These are phyloP conservation scores for Plasmodium gonderi DNA, from an alignment of 169 alveolate species.

Conservation along the genomic window DNA sequence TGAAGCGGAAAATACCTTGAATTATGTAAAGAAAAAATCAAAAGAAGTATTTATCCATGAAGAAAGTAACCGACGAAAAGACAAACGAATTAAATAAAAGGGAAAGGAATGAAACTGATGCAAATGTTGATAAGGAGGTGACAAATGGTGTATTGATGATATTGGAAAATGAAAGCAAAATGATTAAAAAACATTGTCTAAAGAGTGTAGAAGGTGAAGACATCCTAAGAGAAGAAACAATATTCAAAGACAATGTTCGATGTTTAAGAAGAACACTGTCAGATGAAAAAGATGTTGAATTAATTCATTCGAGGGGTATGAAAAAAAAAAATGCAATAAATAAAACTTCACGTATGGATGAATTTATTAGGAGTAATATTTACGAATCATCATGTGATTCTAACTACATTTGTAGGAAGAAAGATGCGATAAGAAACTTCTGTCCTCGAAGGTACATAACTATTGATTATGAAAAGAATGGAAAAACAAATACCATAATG, in stretches of 20 bases:
- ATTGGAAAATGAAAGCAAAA: background rate
- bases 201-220: background rate
- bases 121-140: background rate
- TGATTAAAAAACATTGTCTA: background rate
- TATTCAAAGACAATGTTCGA: background rate
- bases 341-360: background rate
- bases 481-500: background rate
- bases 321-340: background rate
- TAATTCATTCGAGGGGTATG: background rate
- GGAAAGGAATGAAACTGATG: background rate
- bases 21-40: constrained; percentile 11
- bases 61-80: background rate
- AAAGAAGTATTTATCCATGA: background rate
- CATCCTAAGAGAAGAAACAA: background rate
- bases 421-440: background rate
- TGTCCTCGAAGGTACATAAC: background rate
- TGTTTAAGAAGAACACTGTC: background rate
- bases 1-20: constrained; percentile 25
- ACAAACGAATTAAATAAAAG: background rate
- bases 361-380: background rate
- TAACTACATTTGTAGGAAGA: background rate
- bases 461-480: background rate
- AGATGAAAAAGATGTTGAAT: background rate
- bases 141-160: background rate
- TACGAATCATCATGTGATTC: background rate